Base-by-base conservation (phyloP, 495 filamentous ascomycete genomes). In the Parathielavia appendiculata region DNA sequence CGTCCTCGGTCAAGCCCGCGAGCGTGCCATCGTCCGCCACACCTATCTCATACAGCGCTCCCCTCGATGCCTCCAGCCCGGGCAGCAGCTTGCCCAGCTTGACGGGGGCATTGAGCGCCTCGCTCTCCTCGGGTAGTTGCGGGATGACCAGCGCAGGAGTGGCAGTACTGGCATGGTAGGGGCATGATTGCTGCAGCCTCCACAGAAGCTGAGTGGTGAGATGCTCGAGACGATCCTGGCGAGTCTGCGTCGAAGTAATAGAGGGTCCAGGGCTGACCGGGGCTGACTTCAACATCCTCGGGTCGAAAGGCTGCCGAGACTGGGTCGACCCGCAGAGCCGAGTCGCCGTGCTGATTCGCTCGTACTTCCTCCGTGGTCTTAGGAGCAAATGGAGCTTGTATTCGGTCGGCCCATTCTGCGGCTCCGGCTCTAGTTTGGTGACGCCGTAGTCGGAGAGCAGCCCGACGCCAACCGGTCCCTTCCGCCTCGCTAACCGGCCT, bases 321-420 rank as follows among this genome's bases (percentile, higher is more conserved):
- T 83, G 83, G 9, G 85, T 88, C 9, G 83, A 84, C 52, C 74
- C 75, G 2, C 67, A 63, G 35, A 75, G 69, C 8, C 59, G 64
- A 16, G 58, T 44, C 22, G 70, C 61, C 5, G 77, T 79, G 58
- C 80, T 86, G 59, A 76, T 79, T 22, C 79, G 78, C 41, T 81
- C 75, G 70, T 90, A 92, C 36, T 79, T 83, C 68, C 91, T 79
- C 58, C 93, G 80, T 35, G 89, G 85, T 38, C 89, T 83, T 35
- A 96, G 74, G 11, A 97, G 78, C n/a, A 97, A 77, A 77, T 96
- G 93, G 46, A 98, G 74, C 70, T 98, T 98, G 74, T 97, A 98
- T 73, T 97, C 93, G 8, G 86, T 93, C 34, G 93, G 89, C 0
- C 93, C 93, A 54, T 93, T 87, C 66, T 97, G 92, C 6, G 93